A percentile compares a stretch with the other conserved stretches of the same genome.
Evolutionary conservation across 2,329 filamentous ascomycete species (phyloP).

Genomic region (Nemania bipapillata): DNA sequence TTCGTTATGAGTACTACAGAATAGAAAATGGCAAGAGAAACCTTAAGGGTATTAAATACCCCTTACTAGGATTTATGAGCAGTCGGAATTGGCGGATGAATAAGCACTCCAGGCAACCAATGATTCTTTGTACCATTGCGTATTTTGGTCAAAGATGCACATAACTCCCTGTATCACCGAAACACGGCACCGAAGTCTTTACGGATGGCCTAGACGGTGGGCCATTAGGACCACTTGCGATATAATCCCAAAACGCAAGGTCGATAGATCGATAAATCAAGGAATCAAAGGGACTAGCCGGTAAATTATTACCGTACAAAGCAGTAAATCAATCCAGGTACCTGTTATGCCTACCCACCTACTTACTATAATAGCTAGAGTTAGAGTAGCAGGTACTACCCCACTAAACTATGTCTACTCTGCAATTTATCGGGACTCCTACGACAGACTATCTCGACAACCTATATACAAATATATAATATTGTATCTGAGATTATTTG

Average conservation of each 20-base stretch:
- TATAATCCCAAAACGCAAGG: too few relatives aligned
- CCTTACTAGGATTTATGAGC: not conserved
- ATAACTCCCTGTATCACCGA: not conserved
- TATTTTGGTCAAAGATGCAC: not conserved
- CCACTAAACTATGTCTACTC: constrained; percentile 17
- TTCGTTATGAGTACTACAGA: not conserved
- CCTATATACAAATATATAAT: too few relatives aligned
- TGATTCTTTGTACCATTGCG: not conserved
- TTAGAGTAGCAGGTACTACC: not conserved
- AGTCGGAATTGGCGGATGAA: not conserved
- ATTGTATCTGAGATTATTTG: not conserved
- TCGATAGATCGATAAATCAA: too few relatives aligned
- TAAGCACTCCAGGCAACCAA: not conserved
- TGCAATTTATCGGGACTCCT: constrained; percentile 1
- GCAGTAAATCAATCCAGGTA: too few relatives aligned
- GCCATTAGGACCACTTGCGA: too few relatives aligned
- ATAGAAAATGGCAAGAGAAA: not conserved
- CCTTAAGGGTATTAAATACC: constrained; percentile 3
- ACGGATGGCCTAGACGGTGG: too few relatives aligned
- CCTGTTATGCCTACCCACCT: too few relatives aligned
- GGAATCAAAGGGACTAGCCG: too few relatives aligned
- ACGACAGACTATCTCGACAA: constrained; percentile 39
- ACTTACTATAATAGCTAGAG: too few relatives aligned
- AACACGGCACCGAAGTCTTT: not conserved
- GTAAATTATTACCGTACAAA: too few relatives aligned